Percentiles rank a stretch among this genome's conserved stretches.
Conservation (phyloP, 371 early-diverging fungal genomes). For the Mucor piriformis region DNA sequence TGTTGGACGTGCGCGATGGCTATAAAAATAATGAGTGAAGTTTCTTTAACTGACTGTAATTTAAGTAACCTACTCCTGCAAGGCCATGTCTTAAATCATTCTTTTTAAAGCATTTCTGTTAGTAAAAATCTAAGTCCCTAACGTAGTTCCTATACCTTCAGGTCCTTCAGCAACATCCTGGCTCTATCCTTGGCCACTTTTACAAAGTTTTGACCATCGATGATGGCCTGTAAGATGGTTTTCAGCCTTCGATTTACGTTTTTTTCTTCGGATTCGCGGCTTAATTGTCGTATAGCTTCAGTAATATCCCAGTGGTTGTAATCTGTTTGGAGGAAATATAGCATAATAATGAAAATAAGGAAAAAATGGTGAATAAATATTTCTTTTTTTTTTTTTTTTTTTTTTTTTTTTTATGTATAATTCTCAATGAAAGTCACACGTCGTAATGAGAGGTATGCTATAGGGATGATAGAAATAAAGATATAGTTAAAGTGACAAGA, state of each 20-base stretch:
- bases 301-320: background rate
- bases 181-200: background rate
- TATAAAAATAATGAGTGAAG: background rate
- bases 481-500: no score
- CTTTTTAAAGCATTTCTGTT: background rate
- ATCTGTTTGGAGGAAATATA: background rate
- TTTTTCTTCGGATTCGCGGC: background rate
- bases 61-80: background rate
- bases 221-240: background rate
- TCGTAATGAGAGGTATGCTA: no score
- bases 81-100: background rate
- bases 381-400: no score
- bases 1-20: background rate
- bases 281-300: background rate
- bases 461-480: no score
- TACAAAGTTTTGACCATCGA: background rate
- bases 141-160: background rate
- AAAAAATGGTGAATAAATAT: background rate
- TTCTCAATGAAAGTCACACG: no score
- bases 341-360: background rate
- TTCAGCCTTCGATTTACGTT: background rate
- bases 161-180: background rate
- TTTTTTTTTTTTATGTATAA: no score
- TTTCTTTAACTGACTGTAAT: background rate
- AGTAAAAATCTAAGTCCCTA: background rate